Percentiles rank a stretch among this genome's conserved stretches.
Conservation (phyloP, 768 basidiomycete species). For the Porpolomopsis calyptriformis region DNA sequence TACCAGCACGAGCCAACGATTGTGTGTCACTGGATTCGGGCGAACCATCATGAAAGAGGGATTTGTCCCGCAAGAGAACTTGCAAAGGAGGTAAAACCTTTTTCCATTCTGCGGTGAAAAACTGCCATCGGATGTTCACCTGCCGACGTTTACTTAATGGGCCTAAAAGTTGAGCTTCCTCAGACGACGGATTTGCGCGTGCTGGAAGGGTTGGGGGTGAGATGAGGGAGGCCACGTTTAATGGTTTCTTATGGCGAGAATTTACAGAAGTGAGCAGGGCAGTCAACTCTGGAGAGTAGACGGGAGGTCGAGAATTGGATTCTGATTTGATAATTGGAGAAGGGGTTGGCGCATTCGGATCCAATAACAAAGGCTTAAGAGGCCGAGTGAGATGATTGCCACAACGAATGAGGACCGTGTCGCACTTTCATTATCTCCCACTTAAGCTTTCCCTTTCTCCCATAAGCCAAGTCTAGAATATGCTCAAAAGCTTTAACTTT, state of each 20-base stretch:
- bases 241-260: slow-evolving; percentile 37
- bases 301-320: slow-evolving; percentile 50
- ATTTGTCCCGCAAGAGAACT: slow-evolving; percentile 20
- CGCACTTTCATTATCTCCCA: slow-evolving; percentile 60
- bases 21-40: slow-evolving; percentile 7
- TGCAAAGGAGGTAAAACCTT: slow-evolving; percentile 55
- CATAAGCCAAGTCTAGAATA: slow-evolving; percentile 63
- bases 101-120: slow-evolving; percentile 42
- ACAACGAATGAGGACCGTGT: slow-evolving; percentile 2
- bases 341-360: slow-evolving; percentile 32
- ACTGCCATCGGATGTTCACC: slow-evolving; percentile 62
- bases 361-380: slow-evolving; percentile 44
- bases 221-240: slow-evolving; percentile 30
- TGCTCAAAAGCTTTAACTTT: slow-evolving; percentile 39
- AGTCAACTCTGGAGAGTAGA: slow-evolving; percentile 50
- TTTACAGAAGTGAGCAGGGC: slow-evolving; percentile 47
- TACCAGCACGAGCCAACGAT: slow-evolving; percentile 14
- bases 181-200: slow-evolving; percentile 46
- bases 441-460: slow-evolving; percentile 59
- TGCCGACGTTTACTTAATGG: slow-evolving; percentile 64
- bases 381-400: slow-evolving; percentile 2
- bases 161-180: slow-evolving; percentile 51
- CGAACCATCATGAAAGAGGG: slow-evolving; percentile 6
- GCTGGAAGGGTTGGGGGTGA: slow-evolving; percentile 46
- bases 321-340: slow-evolving; percentile 40